Evolutionary conservation across 2,329 filamentous ascomycete genomes (phyloP), one percentile per base, ranked within the genome.

Genomic region (Fusarium sp.): DNA sequence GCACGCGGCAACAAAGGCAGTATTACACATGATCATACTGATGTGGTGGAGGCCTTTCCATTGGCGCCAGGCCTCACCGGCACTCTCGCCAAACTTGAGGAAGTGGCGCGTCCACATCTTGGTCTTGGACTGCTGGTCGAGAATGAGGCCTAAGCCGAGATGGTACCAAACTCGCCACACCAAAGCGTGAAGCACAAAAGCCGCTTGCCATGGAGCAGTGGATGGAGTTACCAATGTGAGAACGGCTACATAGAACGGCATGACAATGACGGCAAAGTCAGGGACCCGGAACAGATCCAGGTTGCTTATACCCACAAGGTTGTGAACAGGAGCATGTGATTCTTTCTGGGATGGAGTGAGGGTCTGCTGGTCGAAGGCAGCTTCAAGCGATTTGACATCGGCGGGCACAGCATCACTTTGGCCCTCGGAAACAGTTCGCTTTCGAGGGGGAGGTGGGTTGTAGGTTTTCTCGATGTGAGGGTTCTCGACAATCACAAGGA

Each of bases 401-500:
- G 72, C 39, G 42, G 68, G 58, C 45, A 72, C 53, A 35, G 69
- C 46, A 56, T 75, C 72, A 70, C 72, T 71, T 63, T 72, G 72
- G 49, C 61, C 69, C 39, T 68, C 72, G n/a, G 74, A 75, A 7
- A 75, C 70, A 43, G 76, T 77, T 66, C 80, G 82, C 75, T 83
- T 84, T 76, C 88, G 91, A 58, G 93, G 91, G 39, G 91, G 85
- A 47, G 93, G 93, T 31, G 93, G 88, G 73, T 97, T 97, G 82
- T 99, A 99, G 4, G 89, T 97, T 81, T 96, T 96, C 72, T 98
- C 93, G 78, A 99, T 99, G 74, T 99, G 95, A 48, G 95, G 95
- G 72, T 96, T 97, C 79, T 99, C 95, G 64, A 99, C 92, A 59
- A 92, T 83, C 49, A 92, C 88, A 65, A 99, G 84, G 80, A 99